Conservation (phyloP, 176 grass and related monocot species). For the Zoysia japonica region DNA sequence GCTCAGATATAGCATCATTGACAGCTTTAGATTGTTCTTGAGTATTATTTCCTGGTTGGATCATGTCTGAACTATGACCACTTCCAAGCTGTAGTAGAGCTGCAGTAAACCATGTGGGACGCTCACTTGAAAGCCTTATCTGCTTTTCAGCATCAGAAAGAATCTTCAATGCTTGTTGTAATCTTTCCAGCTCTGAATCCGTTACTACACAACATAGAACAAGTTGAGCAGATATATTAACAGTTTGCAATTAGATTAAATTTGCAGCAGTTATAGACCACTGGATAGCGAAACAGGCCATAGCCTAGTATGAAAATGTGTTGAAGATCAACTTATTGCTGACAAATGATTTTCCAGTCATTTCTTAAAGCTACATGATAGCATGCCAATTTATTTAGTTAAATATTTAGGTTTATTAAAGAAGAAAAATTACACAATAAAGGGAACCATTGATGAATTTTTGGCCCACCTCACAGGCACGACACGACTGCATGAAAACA, state of each 20-base stretch:
- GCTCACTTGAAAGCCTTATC: conserved; percentile 77
- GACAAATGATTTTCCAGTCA: not conserved
- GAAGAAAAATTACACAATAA: not conserved
- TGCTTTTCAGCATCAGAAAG: conserved; percentile 91
- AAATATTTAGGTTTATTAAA: not conserved
- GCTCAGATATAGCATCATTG: conserved; percentile 46
- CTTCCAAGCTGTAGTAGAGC: conserved; percentile 73
- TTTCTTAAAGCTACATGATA: not conserved
- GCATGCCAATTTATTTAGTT: not conserved
- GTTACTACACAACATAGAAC: conserved; percentile 55
- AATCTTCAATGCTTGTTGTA: conserved; percentile 86
- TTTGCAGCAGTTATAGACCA: not conserved
- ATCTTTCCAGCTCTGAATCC: conserved; percentile 69
- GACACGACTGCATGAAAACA: not conserved
- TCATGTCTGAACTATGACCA: conserved; percentile 56
- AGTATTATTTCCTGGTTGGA: conserved; percentile 38
- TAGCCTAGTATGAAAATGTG: not conserved
- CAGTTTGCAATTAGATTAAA: not conserved
- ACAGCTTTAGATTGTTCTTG: conserved; percentile 45
- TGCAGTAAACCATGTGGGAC: conserved; percentile 82
- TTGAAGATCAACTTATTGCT: not conserved
- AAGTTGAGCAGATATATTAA: conserved; percentile 1
- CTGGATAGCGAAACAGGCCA: not conserved
- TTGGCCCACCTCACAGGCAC: not conserved
- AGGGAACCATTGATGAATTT: not conserved